These are phyloP conservation scores for Lablab purpureus DNA, from an alignment of 306 rosid genomes.

Conservation along the genomic window DNA sequence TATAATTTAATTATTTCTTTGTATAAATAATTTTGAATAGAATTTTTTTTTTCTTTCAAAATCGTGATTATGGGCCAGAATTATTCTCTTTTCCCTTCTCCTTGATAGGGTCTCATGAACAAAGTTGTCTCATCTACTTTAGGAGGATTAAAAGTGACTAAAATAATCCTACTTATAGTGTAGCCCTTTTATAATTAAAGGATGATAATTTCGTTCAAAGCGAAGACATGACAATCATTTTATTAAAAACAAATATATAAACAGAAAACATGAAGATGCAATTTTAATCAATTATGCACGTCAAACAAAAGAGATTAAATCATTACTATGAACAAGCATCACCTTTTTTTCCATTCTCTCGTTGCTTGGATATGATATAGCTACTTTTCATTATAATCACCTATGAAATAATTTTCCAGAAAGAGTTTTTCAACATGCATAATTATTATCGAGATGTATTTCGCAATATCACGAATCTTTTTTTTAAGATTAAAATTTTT, in stretches of 20 bases:
- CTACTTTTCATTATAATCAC: neutral
- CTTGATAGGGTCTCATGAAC: slow-evolving; percentile 61
- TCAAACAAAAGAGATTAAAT: neutral
- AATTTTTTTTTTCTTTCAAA: neutral
- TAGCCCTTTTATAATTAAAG: slow-evolving; percentile 46
- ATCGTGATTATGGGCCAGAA: slow-evolving; percentile 62
- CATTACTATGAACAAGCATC: slow-evolving; percentile 35
- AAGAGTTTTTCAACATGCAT: no score
- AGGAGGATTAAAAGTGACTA: slow-evolving; percentile 54
- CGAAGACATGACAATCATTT: slow-evolving; percentile 39
- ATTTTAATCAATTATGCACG: neutral
- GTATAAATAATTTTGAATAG: neutral
- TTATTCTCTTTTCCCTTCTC: slow-evolving; percentile 49
- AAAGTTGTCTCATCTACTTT: slow-evolving; percentile 68
- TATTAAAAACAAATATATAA: slow-evolving; percentile 32
- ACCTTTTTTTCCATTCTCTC: slow-evolving; percentile 2
- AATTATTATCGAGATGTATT: no score
- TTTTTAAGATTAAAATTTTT: no score
- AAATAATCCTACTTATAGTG: slow-evolving; percentile 48
- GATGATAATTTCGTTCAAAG: slow-evolving; percentile 42
- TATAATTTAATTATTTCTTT: neutral
- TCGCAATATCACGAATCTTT: no score
- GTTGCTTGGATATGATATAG: slow-evolving; percentile 16
- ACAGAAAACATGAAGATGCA: neutral
- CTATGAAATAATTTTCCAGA: no score